A percentile compares a stretch with the other conserved stretches of the same genome.
Evolutionary conservation across 2,329 filamentous ascomycete species (phyloP).

Genomic region (Chaetoscypha palmicola): DNA sequence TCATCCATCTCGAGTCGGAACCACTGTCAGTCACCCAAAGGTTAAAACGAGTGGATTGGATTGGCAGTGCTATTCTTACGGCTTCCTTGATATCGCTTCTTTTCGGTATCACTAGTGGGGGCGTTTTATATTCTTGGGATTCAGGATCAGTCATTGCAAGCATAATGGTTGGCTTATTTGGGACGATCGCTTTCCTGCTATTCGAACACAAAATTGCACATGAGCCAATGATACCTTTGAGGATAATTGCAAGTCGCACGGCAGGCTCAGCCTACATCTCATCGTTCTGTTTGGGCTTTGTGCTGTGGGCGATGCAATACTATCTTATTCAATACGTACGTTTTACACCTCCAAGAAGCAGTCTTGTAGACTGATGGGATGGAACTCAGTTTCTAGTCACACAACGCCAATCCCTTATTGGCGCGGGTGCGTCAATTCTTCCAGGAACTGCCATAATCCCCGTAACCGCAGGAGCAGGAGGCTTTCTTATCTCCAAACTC

Average conservation of each 20-base stretch:
- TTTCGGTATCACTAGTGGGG: constrained; percentile 55
- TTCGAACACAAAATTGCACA: constrained; percentile 37
- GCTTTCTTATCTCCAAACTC: constrained; percentile 8
- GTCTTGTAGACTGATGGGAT: not conserved
- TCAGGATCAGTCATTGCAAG: constrained; percentile 54
- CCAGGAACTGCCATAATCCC: constrained; percentile 11
- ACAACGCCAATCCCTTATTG: constrained; percentile 9
- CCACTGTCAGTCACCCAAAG: constrained; percentile 7
- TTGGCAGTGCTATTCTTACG: constrained; percentile 55
- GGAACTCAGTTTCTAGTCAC: constrained; percentile 10
- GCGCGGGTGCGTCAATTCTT: constrained; percentile 8
- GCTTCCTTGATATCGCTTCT: constrained; percentile 51
- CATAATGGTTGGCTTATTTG: constrained; percentile 44
- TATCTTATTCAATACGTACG: constrained; percentile 14
- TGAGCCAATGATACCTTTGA: constrained; percentile 32
- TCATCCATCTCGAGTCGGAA: constrained; percentile 8
- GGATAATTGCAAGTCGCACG: constrained; percentile 38
- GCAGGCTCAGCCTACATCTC: constrained; percentile 33
- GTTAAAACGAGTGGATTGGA: constrained; percentile 50
- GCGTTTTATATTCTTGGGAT: constrained; percentile 55
- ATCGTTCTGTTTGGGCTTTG: constrained; percentile 13
- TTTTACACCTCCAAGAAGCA: not conserved
- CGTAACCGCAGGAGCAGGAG: constrained; percentile 3
- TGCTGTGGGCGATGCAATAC: constrained; percentile 15
- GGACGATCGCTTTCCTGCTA: constrained; percentile 42